These are phyloP conservation scores for Crotalaria pallida DNA, from an alignment of 306 rosid species.

Conservation along the genomic window DNA sequence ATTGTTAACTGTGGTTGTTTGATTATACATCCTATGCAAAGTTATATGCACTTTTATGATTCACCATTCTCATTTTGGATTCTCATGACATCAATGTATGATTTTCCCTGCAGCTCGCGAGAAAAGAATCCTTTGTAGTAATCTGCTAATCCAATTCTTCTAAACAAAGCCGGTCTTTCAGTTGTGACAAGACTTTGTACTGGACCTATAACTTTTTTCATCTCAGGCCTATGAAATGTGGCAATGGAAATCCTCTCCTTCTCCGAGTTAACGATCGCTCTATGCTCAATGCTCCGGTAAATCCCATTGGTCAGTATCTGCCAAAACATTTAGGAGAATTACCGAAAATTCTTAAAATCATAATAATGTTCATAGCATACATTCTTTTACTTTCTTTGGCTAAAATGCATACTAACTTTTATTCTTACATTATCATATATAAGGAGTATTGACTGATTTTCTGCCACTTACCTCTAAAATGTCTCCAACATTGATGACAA, in stretches of 20 bases:
- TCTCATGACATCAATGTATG: not conserved
- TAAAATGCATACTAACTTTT: not conserved
- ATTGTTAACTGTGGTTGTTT: not conserved
- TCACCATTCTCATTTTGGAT: not conserved
- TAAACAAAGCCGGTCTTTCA: conserved; percentile 11
- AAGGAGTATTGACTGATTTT: not conserved
- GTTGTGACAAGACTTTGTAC: not conserved
- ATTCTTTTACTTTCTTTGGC: not conserved
- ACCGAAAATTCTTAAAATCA: not conserved
- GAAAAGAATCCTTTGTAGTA: conserved; percentile 1
- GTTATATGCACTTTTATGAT: not conserved
- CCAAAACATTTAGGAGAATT: not conserved
- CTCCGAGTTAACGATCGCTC: not conserved
- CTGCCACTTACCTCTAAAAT: not conserved
- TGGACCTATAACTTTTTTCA: not conserved
- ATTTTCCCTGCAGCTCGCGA: not conserved
- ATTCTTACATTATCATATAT: not conserved
- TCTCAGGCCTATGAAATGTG: conserved; percentile 4
- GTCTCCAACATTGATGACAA: conserved; percentile 35
- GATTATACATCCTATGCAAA: not conserved
- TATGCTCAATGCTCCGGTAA: conserved; percentile 17
- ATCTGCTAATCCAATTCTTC: not conserved
- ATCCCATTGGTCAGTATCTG: conserved; percentile 15
- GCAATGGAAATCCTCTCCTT: conserved; percentile 20
- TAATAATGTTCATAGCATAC: not conserved